Evolutionary conservation across 164 flowering plant species (phyloP).

Genomic region (Umbellularia californica): DNA sequence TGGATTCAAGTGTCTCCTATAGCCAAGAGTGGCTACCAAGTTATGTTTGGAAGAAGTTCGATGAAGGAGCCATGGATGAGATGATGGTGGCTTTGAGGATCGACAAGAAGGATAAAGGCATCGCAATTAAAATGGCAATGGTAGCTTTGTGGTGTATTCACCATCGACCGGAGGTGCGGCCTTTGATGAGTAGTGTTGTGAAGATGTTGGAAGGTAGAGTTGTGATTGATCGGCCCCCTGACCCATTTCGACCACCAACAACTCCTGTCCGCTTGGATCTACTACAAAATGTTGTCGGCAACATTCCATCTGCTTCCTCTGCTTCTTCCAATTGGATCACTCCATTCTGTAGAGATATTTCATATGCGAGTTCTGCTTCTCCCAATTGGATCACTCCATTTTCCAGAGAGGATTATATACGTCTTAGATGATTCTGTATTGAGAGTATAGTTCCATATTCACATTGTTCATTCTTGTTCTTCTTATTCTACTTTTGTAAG

Average conservation of each 20-base stretch:
- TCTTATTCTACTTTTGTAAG: too few species aligned
- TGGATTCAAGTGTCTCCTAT: background rate
- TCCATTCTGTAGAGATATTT: too few species aligned
- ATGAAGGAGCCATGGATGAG: background rate
- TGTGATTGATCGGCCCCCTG: background rate
- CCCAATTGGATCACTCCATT: background rate
- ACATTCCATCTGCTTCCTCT: background rate
- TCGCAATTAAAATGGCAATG: background rate
- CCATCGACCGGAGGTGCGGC: background rate
- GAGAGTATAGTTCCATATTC: background rate
- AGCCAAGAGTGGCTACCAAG: background rate
- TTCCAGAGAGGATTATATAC: background rate
- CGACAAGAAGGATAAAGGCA: background rate
- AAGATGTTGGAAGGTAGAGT: background rate
- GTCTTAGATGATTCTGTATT: background rate
- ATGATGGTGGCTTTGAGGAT: background rate
- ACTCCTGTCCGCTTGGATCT: background rate
- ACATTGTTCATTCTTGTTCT: background rate
- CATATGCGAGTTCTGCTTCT: too few species aligned
- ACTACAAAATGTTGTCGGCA: too few species aligned
- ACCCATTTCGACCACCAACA: background rate
- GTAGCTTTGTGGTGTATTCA: background rate
- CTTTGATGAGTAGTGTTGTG: slow-evolving; percentile 3
- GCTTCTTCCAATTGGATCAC: background rate
- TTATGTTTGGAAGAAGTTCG: slow-evolving; percentile 4